phyloP scores from a whole-genome alignment of 2,329 filamentous ascomycete species.

The Colletotrichum sublineola region DNA sequence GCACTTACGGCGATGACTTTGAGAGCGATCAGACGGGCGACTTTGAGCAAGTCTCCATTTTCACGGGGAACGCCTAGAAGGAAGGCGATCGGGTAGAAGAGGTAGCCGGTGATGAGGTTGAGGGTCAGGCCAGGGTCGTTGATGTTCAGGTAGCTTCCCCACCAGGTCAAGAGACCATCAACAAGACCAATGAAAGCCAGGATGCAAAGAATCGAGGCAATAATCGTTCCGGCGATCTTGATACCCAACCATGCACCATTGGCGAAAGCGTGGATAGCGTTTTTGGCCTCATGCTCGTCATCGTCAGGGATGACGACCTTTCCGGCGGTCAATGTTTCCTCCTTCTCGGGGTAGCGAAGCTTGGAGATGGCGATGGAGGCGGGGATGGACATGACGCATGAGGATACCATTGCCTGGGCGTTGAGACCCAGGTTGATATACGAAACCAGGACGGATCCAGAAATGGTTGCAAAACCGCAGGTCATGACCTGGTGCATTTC shows the following conservation, averaged over 20 bases:
- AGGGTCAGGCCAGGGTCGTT: slow-evolving; percentile 78
- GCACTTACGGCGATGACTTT: slow-evolving; percentile 80
- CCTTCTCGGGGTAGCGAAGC: slow-evolving; percentile 88
- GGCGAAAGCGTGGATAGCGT: slow-evolving; percentile 86
- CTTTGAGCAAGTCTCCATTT: slow-evolving; percentile 74
- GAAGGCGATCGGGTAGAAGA: slow-evolving; percentile 84
- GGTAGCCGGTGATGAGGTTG: slow-evolving; percentile 81
- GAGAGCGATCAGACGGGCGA: slow-evolving; percentile 83
- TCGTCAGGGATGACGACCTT: slow-evolving; percentile 85
- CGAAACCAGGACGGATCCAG: slow-evolving; percentile 86
- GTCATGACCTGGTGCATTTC: slow-evolving; percentile 95
- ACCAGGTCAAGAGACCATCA: slow-evolving; percentile 86
- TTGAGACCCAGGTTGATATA: slow-evolving; percentile 90
- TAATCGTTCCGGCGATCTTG: slow-evolving; percentile 88
- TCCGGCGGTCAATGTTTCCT: slow-evolving; percentile 87
- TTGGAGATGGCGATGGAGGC: slow-evolving; percentile 91
- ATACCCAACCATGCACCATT: slow-evolving; percentile 88
- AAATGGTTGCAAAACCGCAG: slow-evolving; percentile 92
- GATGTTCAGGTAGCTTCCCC: slow-evolving; percentile 83
- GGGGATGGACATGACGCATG: slow-evolving; percentile 95
- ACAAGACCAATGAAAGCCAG: slow-evolving; percentile 81
- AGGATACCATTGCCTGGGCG: slow-evolving; percentile 86
- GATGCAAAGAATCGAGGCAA: slow-evolving; percentile 84
- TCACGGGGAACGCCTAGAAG: slow-evolving; percentile 80
- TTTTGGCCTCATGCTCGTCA: slow-evolving; percentile 80